Percentiles rank a stretch among this genome's conserved stretches.
Conservation (phyloP, 208 protist species). For the Trypanosoma vivax region DNA sequence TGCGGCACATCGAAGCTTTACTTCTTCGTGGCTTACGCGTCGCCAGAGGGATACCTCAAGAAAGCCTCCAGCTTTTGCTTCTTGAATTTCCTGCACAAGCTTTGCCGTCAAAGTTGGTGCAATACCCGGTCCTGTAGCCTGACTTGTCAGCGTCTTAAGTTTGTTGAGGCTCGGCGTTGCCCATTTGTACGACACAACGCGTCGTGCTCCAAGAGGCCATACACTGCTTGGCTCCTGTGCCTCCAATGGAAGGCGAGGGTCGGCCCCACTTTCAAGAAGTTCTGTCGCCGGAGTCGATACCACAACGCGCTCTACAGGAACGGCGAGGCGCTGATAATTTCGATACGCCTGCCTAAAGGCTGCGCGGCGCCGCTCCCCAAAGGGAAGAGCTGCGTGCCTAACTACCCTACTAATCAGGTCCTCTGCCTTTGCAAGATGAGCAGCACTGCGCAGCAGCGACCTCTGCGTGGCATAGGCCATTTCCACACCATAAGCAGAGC, state of each 20-base stretch:
- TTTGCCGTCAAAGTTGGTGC: conserved; percentile 39
- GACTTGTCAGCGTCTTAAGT: conserved; percentile 2
- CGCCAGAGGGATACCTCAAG: conserved; percentile 82
- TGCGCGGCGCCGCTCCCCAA: conserved; percentile 54
- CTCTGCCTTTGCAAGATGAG: conserved; percentile 61
- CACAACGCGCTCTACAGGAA: conserved; percentile 28
- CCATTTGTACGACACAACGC: conserved; percentile 60
- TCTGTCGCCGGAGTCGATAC: conserved; percentile 32
- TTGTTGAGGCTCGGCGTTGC: conserved; percentile 34
- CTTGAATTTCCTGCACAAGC: conserved; percentile 34
- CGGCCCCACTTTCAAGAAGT: conserved; percentile 37
- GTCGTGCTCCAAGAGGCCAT: conserved; percentile 69
- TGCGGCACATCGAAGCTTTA: conserved; percentile 4
- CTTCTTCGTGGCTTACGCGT: conserved; percentile 36
- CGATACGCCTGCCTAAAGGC: conserved; percentile 15
- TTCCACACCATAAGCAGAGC: conserved; percentile 56
- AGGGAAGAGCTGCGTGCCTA: conserved; percentile 24
- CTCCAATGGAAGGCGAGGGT: conserved; percentile 7
- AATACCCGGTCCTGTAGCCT: conserved; percentile 19
- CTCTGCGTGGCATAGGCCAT: conserved; percentile 57
- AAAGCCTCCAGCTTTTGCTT: conserved; percentile 20
- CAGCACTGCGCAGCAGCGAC: conserved; percentile 49
- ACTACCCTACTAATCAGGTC: conserved; percentile 34
- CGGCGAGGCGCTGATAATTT: conserved; percentile 32
- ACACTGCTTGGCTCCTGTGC: conserved; percentile 12